These are phyloP conservation scores for Hirschioporus abietinus DNA, from an alignment of 768 basidiomycete genomes.

Conservation along the genomic window DNA sequence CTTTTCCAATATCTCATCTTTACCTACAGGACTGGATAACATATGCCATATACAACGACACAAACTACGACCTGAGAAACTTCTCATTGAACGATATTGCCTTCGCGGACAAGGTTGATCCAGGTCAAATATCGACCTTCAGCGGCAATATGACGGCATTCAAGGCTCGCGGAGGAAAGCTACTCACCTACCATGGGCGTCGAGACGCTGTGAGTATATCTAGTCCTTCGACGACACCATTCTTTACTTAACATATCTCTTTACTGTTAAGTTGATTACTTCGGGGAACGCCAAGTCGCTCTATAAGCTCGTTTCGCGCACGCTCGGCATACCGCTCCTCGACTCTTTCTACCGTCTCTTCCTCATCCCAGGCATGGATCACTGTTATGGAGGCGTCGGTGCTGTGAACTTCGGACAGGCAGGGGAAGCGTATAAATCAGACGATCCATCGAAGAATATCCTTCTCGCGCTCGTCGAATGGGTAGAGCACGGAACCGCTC, in stretches of 20 bases:
- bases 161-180: constrained; percentile 15
- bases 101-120: not conserved
- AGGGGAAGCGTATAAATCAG: constrained; percentile 14
- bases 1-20: not conserved
- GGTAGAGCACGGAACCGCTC: too few relatives aligned
- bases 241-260: too few relatives aligned
- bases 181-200: constrained; percentile 16
- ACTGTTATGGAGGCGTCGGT: constrained; percentile 23
- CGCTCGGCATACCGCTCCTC: constrained; percentile 17
- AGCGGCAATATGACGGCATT: constrained; percentile 11
- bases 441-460: too few relatives aligned
- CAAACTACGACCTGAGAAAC: not conserved
- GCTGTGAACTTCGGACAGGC: constrained; percentile 25
- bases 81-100: not conserved
- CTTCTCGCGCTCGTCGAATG: too few relatives aligned
- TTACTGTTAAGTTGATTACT: constrained; percentile 26
- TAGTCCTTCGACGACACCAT: too few relatives aligned
- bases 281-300: constrained; percentile 22
- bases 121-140: constrained; percentile 5
- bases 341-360: constrained; percentile 29
- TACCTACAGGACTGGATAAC: not conserved
- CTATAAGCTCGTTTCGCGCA: constrained; percentile 16
- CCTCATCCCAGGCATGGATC: constrained; percentile 27
- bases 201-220: constrained; percentile 7
- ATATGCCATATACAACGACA: not conserved